Conservation (phyloP, 2,329 filamentous ascomycete genomes). For the Aspergillus transmontanensis region DNA sequence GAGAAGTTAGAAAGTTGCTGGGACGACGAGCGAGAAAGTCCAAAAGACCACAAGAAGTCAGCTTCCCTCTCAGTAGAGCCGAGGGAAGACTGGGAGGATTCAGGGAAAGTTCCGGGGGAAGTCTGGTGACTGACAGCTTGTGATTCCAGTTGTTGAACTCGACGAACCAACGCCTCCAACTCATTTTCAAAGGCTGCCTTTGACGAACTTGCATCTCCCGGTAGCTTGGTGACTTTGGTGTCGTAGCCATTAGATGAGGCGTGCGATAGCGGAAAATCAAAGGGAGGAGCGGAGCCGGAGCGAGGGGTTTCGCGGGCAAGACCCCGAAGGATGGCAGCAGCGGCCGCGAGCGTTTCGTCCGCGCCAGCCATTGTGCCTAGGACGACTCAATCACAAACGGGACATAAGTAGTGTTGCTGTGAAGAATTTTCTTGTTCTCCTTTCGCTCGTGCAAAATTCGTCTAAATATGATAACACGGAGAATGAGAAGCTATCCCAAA, state of each 20-base stretch:
- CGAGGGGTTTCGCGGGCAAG: constrained; percentile 45
- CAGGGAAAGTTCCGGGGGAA: constrained; percentile 81
- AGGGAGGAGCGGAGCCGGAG: constrained; percentile 37
- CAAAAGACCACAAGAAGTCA: constrained; percentile 38
- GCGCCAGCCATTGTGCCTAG: constrained; percentile 48
- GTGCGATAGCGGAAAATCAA: constrained; percentile 36
- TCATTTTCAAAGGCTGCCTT: constrained; percentile 83
- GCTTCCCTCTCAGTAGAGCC: constrained; percentile 53
- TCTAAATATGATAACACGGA: constrained; percentile 8
- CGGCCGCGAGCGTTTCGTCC: constrained; percentile 52
- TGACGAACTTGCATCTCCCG: constrained; percentile 72
- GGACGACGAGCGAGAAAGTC: constrained; percentile 36
- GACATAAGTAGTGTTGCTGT: constrained; percentile 22
- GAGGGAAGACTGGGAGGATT: constrained; percentile 62
- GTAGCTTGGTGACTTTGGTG: constrained; percentile 65
- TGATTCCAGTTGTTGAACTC: constrained; percentile 81
- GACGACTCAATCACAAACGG: constrained; percentile 24
- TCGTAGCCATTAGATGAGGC: constrained; percentile 52
- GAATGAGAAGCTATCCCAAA: constrained; percentile 3
- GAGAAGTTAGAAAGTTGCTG: constrained; percentile 37
- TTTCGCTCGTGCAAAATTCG: constrained; percentile 7
- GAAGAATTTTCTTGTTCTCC: constrained; percentile 9
- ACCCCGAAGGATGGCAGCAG: constrained; percentile 48
- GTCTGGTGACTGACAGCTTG: constrained; percentile 60
- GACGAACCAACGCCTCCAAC: constrained; percentile 73